phyloP scores from a whole-genome alignment of 179 eudicot genomes.

The Carnegiea gigantea region DNA sequence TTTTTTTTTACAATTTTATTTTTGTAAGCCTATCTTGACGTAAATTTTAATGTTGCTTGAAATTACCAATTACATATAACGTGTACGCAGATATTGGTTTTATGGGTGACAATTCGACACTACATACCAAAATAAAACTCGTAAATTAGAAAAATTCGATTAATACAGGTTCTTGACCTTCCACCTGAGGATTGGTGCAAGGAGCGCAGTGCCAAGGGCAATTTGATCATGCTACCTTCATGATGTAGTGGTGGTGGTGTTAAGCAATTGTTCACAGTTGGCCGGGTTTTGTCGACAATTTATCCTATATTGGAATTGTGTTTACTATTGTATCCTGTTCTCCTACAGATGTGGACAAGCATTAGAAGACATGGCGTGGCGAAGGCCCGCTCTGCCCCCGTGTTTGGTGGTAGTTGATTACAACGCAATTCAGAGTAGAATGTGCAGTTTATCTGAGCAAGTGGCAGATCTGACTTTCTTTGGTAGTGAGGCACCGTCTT shows the following conservation, averaged over 20 bases:
- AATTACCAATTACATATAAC: too few relatives aligned
- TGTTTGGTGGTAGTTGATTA: neutral
- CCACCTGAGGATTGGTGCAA: neutral
- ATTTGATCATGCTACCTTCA: neutral
- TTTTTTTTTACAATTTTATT: too few relatives aligned
- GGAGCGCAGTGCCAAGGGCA: neutral
- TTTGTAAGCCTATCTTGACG: too few relatives aligned
- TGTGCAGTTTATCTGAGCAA: neutral
- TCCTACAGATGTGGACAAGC: conserved; percentile 29
- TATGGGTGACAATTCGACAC: too few relatives aligned
- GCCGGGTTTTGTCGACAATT: conserved; percentile 12
- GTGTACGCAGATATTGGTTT: too few relatives aligned
- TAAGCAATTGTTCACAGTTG: conserved; percentile 9
- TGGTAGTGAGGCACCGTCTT: conserved; percentile 14
- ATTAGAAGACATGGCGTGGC: neutral
- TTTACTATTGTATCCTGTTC: conserved; percentile 24
- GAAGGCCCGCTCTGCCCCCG: neutral
- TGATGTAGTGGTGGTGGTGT: conserved; percentile 7
- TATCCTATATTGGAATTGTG: neutral
- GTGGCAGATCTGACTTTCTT: too few relatives aligned
- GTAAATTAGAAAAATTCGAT: too few relatives aligned
- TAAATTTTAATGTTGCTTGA: too few relatives aligned
- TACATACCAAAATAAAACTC: too few relatives aligned
- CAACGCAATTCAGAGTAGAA: neutral
- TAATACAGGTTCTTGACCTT: neutral